Evolutionary conservation across 2,329 filamentous ascomycete species (phyloP).

Genomic region (Cordyceps fumosorosea): DNA sequence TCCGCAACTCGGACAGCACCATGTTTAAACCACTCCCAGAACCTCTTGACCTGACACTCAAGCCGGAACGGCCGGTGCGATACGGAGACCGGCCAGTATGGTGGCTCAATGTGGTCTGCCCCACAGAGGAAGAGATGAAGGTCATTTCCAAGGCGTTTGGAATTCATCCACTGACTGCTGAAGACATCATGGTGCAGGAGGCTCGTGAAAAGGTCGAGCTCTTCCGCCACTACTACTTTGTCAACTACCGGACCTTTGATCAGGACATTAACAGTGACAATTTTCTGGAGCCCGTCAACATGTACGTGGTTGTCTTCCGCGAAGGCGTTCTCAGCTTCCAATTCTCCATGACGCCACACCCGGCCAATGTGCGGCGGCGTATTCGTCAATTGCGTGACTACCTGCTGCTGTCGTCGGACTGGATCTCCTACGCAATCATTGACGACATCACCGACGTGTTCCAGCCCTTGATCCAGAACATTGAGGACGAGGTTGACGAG

Average conservation of each 20-base stretch:
- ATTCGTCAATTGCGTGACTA: conserved; percentile 94
- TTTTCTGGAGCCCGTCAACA: conserved; percentile 91
- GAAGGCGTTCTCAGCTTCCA: conserved; percentile 96
- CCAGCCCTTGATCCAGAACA: conserved; percentile 81
- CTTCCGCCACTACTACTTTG: conserved; percentile 96
- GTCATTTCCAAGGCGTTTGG: conserved; percentile 86
- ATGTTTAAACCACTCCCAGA: conserved; percentile 30
- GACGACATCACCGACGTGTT: conserved; percentile 98
- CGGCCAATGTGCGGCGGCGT: conserved; percentile 87
- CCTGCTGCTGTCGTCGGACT: conserved; percentile 85
- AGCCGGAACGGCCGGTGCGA: conserved; percentile 39
- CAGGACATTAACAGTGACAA: conserved; percentile 85
- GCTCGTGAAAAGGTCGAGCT: conserved; percentile 96
- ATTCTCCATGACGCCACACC: conserved; percentile 91
- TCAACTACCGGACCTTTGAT: conserved; percentile 97
- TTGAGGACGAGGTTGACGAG: conserved; percentile 94
- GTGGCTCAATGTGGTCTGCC: conserved; percentile 90
- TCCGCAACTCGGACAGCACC: conserved; percentile 8
- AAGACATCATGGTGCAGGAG: conserved; percentile 97
- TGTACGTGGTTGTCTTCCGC: conserved; percentile 95
- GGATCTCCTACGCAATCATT: conserved; percentile 97
- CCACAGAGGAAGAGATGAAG: conserved; percentile 94
- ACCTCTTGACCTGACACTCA: conserved; percentile 16
- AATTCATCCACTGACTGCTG: conserved; percentile 89
- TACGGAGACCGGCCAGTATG: conserved; percentile 85